Evolutionary conservation across 768 basidiomycete species (phyloP).

Genomic region (Tylopilus rubrobrunneus): DNA sequence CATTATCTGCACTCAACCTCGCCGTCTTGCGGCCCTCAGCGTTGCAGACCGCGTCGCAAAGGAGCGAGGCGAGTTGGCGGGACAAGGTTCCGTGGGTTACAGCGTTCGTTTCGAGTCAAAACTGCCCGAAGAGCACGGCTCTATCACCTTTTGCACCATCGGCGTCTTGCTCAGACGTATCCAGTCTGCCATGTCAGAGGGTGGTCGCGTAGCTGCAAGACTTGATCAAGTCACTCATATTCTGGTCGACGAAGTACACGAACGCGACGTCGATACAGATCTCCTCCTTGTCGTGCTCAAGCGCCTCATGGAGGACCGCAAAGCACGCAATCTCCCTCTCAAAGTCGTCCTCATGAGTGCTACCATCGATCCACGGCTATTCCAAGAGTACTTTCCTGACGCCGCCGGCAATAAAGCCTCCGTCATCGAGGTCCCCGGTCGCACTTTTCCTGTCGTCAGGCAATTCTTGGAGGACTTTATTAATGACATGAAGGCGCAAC

Average conservation of each 20-base stretch:
- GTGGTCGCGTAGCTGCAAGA: slow-evolving; percentile 29
- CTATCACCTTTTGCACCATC: slow-evolving; percentile 89
- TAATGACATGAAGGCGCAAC: slow-evolving; percentile 40
- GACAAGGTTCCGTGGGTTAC: slow-evolving; percentile 73
- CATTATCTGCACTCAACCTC: slow-evolving; percentile 89
- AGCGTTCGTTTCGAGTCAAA: slow-evolving; percentile 89
- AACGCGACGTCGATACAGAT: slow-evolving; percentile 92
- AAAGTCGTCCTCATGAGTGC: slow-evolving; percentile 95
- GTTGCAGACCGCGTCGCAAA: slow-evolving; percentile 89
- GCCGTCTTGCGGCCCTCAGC: slow-evolving; percentile 86
- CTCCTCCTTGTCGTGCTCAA: slow-evolving; percentile 86
- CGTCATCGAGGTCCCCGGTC: slow-evolving; percentile 83
- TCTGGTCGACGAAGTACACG: slow-evolving; percentile 94
- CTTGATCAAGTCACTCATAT: slow-evolving; percentile 86
- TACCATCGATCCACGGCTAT: slow-evolving; percentile 87
- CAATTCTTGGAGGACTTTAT: slow-evolving; percentile 79
- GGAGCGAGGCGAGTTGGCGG: slow-evolving; percentile 74
- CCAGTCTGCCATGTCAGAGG: slow-evolving; percentile 64
- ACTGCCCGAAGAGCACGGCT: slow-evolving; percentile 74
- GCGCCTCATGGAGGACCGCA: slow-evolving; percentile 72
- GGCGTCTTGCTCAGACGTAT: slow-evolving; percentile 86
- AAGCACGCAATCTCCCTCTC: slow-evolving; percentile 62
- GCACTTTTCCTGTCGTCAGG: slow-evolving; percentile 84
- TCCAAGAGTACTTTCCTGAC: slow-evolving; percentile 83
- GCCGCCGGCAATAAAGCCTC: slow-evolving; percentile 54